Evolutionary conservation across 345 rosid genomes (phyloP).

Genomic region (Litchi chinensis): DNA sequence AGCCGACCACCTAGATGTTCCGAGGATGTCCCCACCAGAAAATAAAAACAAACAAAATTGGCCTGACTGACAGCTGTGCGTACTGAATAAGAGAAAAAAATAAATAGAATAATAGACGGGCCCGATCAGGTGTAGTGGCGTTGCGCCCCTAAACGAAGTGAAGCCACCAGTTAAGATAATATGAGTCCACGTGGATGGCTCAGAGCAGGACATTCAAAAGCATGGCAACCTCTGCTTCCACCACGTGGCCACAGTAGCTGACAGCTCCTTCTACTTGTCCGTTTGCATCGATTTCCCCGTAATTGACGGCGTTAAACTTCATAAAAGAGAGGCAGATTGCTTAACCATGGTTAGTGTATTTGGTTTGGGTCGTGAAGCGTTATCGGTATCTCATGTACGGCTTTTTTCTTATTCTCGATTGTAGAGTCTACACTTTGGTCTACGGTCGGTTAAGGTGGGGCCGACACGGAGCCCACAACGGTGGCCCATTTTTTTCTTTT

Average conservation of each 20-base stretch:
- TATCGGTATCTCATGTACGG: neutral
- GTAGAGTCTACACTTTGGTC: neutral
- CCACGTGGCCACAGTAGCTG: conserved; percentile 16
- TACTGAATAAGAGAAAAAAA: neutral
- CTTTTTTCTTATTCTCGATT: neutral
- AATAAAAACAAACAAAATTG: no score
- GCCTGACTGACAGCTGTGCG: no score
- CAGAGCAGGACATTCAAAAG: no score
- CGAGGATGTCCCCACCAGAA: no score
- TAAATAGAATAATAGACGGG: neutral
- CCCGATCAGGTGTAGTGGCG: neutral
- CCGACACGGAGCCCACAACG: neutral
- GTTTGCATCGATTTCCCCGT: conserved; percentile 7
- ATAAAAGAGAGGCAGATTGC: neutral
- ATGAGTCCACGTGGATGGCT: conserved; percentile 26
- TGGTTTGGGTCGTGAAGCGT: conserved; percentile 14
- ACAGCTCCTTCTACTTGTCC: neutral
- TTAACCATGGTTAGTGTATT: conserved; percentile 20
- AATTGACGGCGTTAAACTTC: neutral
- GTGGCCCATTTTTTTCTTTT: no score
- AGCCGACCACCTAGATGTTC: no score
- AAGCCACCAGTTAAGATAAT: neutral
- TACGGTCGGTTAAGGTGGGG: conserved; percentile 4
- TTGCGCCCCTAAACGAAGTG: neutral
- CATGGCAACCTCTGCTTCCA: conserved; percentile 7